Base-by-base conservation (phyloP, 495 filamentous ascomycete genomes). In the Penicillium angulare region DNA sequence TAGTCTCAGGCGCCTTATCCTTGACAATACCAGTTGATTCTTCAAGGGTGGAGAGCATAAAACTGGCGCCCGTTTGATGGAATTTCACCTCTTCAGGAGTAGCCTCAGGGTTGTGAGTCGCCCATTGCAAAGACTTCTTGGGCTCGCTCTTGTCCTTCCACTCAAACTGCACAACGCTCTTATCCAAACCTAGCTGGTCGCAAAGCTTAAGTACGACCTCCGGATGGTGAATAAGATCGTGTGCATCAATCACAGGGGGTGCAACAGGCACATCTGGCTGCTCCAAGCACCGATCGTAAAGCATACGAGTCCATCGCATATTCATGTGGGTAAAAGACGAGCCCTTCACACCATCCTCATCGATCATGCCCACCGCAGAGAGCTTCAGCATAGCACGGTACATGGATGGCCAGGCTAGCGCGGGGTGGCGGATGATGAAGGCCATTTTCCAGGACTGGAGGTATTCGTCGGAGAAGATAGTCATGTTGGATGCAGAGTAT, bases 371-470 rank as follows among this genome's bases (percentile, higher is more conserved):
- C 9, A 41, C 46, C 17, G 54, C 39, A 9, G 54, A 43, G 33
- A 60, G 31, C 29, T 62, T 61, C 9, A 16, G 0, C 50, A 65
- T 54, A 0, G 71, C 63, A 3, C 73, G 69, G 31, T 66, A 67
- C 6, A 61, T 34, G 1, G 68, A 72, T 6, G 74, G 65, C 29
- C 71, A 64, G 22, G 67, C 63, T 21, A 75, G 53, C 7, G 67
- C 65, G 5, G 74, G 74, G 45, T 77, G 69, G 9, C 74, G 69
- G 40, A 77, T 70, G 27, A 77, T 55, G 52, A 77, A 74, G 2
- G 65, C 67, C n/a, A 68, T 46, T 15, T 53, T 45, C 56, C 64
- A 72, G 2, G 60, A 62, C 20, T 53, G 56, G 18, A 77, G 61
- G 42, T 69, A 66, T 22, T 64, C 64, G 43, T 74, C 71, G 0